Evolutionary conservation across 2,329 filamentous ascomycete genomes (phyloP).

Genomic region (Rhinocladiella similis): DNA sequence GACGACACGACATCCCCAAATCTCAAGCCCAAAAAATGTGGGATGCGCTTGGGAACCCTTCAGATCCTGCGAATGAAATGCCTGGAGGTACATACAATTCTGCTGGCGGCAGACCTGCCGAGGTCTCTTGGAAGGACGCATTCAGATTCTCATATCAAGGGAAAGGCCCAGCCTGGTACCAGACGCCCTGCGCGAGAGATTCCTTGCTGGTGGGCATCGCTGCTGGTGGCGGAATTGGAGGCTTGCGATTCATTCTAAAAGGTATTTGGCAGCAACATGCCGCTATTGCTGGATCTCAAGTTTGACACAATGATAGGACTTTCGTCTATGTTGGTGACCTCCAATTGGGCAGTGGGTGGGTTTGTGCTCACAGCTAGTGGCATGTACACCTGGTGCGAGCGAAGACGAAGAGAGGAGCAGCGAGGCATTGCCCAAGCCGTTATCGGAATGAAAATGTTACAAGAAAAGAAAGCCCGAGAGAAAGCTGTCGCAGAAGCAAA

Average conservation of each 20-base stretch:
- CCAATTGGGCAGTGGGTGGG: slow-evolving; percentile 81
- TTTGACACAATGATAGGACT: slow-evolving; percentile 17
- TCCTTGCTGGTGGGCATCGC: slow-evolving; percentile 81
- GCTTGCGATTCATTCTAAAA: slow-evolving; percentile 70
- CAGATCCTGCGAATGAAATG: slow-evolving; percentile 55
- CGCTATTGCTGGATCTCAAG: not conserved
- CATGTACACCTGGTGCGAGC: slow-evolving; percentile 83
- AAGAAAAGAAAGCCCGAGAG: slow-evolving; percentile 60
- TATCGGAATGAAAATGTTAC: slow-evolving; percentile 75
- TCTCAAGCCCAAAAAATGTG: slow-evolving; percentile 50
- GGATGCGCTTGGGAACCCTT: slow-evolving; percentile 48
- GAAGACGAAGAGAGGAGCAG: slow-evolving; percentile 70
- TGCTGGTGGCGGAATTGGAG: slow-evolving; percentile 73
- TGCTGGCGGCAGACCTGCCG: slow-evolving; percentile 55
- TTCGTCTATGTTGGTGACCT: slow-evolving; percentile 32
- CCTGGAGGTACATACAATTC: slow-evolving; percentile 60
- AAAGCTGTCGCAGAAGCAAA: slow-evolving; percentile 38
- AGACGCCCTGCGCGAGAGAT: slow-evolving; percentile 80
- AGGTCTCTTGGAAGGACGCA: slow-evolving; percentile 43
- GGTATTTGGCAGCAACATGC: slow-evolving; percentile 51
- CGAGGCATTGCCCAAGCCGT: slow-evolving; percentile 82
- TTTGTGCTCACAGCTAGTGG: slow-evolving; percentile 70
- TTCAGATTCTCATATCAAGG: slow-evolving; percentile 58
- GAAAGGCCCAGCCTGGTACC: slow-evolving; percentile 72
- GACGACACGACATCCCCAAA: slow-evolving; percentile 43